phyloP scores from a whole-genome alignment of 495 filamentous ascomycete species.

The Extremus antarcticus region DNA sequence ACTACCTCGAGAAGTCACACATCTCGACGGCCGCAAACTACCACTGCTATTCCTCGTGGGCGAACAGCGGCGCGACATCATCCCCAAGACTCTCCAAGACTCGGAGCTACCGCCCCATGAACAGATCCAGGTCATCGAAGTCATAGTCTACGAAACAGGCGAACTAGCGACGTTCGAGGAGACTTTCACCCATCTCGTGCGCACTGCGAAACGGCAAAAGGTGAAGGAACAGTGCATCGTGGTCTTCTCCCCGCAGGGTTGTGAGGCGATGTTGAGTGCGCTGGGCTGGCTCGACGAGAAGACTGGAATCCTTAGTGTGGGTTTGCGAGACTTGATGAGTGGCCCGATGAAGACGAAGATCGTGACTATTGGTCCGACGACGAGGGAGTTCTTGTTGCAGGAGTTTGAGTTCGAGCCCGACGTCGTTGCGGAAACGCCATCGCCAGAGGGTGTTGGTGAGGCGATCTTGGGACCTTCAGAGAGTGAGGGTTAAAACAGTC shows the following conservation, averaged over 20 bases:
- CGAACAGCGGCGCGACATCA: conserved; percentile 76
- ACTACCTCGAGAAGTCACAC: conserved; percentile 24
- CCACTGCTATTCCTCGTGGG: conserved; percentile 77
- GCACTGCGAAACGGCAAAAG: conserved; percentile 28
- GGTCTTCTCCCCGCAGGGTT: conserved; percentile 87
- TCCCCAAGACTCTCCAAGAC: conserved; percentile 64
- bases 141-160: conserved; percentile 75
- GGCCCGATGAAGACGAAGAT: conserved; percentile 31
- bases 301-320: conserved; percentile 35
- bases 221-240: conserved; percentile 60
- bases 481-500: no score
- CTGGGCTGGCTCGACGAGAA: conserved; percentile 46
- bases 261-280: conserved; percentile 64
- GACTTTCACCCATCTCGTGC: conserved; percentile 44
- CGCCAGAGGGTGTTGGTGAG: conserved; percentile 66
- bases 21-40: conserved; percentile 44
- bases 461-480: no score
- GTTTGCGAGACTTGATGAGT: conserved; percentile 11
- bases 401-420: conserved; percentile 65
- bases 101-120: conserved; percentile 29
- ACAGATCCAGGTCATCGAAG: conserved; percentile 57
- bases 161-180: conserved; percentile 63
- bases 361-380: conserved; percentile 91
- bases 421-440: conserved; percentile 72
- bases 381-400: conserved; percentile 56